Percentiles rank a stretch among this genome's conserved stretches.
Conservation (phyloP, 371 early-diverging fungal genomes). For the Mortierella sp. region DNA sequence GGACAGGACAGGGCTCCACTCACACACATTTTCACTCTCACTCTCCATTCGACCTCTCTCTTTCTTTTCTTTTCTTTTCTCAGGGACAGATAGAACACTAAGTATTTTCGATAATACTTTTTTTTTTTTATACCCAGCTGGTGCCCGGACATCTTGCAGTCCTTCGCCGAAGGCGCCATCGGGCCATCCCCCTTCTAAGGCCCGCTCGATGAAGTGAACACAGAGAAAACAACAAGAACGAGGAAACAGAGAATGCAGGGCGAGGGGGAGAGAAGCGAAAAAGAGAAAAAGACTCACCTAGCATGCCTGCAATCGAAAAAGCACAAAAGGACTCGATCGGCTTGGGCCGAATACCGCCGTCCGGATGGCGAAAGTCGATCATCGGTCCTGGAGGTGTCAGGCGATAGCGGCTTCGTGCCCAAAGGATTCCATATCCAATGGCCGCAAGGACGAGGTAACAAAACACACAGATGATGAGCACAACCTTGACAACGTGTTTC, state of each 20-base stretch:
- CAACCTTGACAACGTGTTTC: conserved; percentile 13
- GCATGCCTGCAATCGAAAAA: conserved; percentile 41
- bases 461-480: conserved; percentile 41
- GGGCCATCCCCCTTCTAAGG: no score
- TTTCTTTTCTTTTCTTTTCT: not conserved
- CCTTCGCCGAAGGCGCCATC: no score
- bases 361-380: conserved; percentile 51
- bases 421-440: conserved; percentile 47
- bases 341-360: conserved; percentile 51
- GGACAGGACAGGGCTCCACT: no score
- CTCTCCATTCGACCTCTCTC: not conserved
- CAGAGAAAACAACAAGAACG: not conserved
- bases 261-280: not conserved
- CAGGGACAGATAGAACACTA: not conserved
- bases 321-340: conserved; percentile 52
- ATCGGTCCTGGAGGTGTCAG: conserved; percentile 48
- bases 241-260: not conserved
- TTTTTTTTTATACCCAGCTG: conserved; percentile 5
- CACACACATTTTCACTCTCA: not conserved
- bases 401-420: conserved; percentile 39
- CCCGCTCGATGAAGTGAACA: no score
- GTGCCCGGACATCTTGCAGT: no score
- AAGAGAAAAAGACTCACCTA: conserved; percentile 36
- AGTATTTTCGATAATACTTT: no score
- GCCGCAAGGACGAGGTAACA: conserved; percentile 35